phyloP scores from a whole-genome alignment of 164 flowering plant species.

The Nymphaea thermarum region DNA sequence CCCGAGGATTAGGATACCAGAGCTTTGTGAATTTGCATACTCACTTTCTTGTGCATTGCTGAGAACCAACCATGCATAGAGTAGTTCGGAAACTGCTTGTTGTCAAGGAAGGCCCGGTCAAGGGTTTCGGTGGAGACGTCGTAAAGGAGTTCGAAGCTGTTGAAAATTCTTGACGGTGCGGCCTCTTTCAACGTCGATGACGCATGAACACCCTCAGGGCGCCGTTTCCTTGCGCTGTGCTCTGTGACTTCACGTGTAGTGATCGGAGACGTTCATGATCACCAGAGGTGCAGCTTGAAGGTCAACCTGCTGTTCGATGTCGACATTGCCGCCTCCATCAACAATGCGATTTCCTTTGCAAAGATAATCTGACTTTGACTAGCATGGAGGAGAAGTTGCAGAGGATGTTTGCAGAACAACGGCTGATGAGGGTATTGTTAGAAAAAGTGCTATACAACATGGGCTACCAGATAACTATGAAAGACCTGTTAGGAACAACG shows the following conservation, averaged over 20 bases:
- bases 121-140: conserved; percentile 57
- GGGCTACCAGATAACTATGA: no score
- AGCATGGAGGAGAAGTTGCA: no score
- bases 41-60: conserved; percentile 71
- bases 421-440: no score
- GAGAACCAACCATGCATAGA: conserved; percentile 97
- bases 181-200: conserved; percentile 81
- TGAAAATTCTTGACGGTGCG: conserved; percentile 96
- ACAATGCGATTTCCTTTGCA: no score
- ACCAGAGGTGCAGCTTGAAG: conserved; percentile 97
- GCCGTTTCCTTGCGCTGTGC: conserved; percentile 7
- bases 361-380: no score
- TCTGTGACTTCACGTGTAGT: conserved; percentile 84
- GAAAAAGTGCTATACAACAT: no score
- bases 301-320: conserved; percentile 83
- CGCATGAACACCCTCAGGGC: conserved; percentile 72
- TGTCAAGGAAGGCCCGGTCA: conserved; percentile 77
- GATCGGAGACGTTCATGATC: conserved; percentile 93
- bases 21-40: conserved; percentile 83
- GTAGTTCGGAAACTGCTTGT: conserved; percentile 87
- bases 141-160: conserved; percentile 92
- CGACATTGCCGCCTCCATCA: conserved; percentile 6
- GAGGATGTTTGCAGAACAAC: no score
- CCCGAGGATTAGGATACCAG: no score
- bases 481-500: no score